Base-by-base conservation (phyloP, 148 eudicot species). In the Simmondsia chinensis region DNA sequence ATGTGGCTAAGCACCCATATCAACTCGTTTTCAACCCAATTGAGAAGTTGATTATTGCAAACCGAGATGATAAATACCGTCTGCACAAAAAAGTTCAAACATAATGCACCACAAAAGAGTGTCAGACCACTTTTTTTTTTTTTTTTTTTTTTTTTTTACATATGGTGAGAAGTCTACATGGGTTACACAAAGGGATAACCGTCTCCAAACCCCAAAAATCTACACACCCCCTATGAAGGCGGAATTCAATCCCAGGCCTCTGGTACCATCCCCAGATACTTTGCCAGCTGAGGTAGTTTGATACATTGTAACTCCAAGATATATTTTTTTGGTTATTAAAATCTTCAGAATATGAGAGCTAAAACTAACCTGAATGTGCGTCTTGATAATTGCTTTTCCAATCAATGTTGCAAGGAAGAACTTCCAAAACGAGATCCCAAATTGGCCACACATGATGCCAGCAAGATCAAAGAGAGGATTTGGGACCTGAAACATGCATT, bases 391-490 rank as follows among this genome's bases (percentile, higher is more conserved):
- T 26, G 99, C 99, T 68, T 93, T 93, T 57, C 99, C 99, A 13
- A 93, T 25, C 46, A 80, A 39, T 3, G 96, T 93, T 39, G 99
- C 94, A 48, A 82, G 56, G 60, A 93, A 86, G 64, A 93, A 93
- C 59, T 93, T 51, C 99, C 99, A 93, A 46, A 93, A 93, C 20
- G 99, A 78, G 58, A 93, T 66, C 33, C 96, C 99, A 40, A 86
- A 87, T 65, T 93, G 99, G 46, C 99, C 99, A 28, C 94, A 93
- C 94, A 93, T 72, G 49, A 93, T 86, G 52, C 99, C 99, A 45
- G 99, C 99, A 29, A 93, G 94, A 64, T 93, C 99, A 75, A 86
- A 93, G 59, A 93, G 52, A 40, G 99, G 99, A 72, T 93, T 93
- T 46, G 99, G 99, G 22, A 93, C 83, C 99, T 93, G 37, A 19